Evolutionary conservation across 108 stramenopile genomes (phyloP).

Genomic region (Chaetoceros tenuissimus): DNA sequence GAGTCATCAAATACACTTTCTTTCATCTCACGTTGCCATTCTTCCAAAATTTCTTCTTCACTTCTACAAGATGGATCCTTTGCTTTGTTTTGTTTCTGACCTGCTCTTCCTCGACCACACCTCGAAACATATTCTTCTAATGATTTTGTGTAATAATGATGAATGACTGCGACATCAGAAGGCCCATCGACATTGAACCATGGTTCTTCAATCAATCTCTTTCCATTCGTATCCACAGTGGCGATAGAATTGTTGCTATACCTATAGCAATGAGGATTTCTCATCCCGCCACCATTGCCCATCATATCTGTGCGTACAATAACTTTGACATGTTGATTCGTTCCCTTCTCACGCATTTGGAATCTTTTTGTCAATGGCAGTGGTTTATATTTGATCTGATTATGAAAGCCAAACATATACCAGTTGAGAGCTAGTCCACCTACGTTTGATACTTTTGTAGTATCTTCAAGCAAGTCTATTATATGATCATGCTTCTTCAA

Average conservation of each 20-base stretch:
- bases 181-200: slow-evolving; percentile 11
- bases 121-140: slow-evolving; percentile 14
- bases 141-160: slow-evolving; percentile 22
- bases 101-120: slow-evolving; percentile 21
- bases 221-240: slow-evolving; percentile 33
- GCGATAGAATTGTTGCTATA: slow-evolving; percentile 1
- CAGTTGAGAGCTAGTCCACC: slow-evolving; percentile 17
- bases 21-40: too few species aligned
- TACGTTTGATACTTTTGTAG: background rate
- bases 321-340: slow-evolving; percentile 24
- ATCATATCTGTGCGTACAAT: slow-evolving; percentile 13
- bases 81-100: too few species aligned
- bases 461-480: slow-evolving; percentile 8
- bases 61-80: too few species aligned
- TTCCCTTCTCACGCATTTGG: slow-evolving; percentile 5
- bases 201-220: slow-evolving; percentile 2
- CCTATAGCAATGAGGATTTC: slow-evolving; percentile 8
- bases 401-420: slow-evolving; percentile 12
- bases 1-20: too few species aligned
- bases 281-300: background rate
- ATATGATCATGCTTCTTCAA: slow-evolving; percentile 14
- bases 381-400: slow-evolving; percentile 15
- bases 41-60: too few species aligned
- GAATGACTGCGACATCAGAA: slow-evolving; percentile 18
- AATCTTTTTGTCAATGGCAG: slow-evolving; percentile 29